These are phyloP conservation scores for Alternaria rosae DNA, from an alignment of 2,329 filamentous ascomycete genomes.

Conservation along the genomic window DNA sequence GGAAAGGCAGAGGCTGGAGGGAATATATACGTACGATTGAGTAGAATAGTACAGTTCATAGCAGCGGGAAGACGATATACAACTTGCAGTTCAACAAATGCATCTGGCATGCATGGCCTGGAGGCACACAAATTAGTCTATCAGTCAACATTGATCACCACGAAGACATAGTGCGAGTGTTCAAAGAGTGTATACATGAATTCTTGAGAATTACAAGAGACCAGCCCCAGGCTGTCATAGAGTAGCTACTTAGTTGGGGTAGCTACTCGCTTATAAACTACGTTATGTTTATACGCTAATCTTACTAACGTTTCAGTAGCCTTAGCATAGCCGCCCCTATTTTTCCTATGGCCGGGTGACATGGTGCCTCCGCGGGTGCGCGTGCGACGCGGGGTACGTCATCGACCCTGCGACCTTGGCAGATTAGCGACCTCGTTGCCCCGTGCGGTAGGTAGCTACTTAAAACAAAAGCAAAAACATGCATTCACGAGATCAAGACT, in stretches of 20 bases:
- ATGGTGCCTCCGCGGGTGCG: constrained; percentile 17
- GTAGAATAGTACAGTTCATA: fast-evolving
- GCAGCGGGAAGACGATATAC: background rate
- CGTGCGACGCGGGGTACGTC: constrained; percentile 21
- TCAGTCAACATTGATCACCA: background rate
- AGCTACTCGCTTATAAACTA: too few species aligned
- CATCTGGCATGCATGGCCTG: background rate
- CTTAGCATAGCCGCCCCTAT: too few species aligned
- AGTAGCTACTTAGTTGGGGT: too few species aligned
- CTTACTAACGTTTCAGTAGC: too few species aligned
- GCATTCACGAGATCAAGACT: too few species aligned
- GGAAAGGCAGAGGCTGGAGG: background rate
- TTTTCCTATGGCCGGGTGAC: too few species aligned
- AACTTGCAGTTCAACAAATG: fast-evolving
- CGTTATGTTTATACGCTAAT: too few species aligned
- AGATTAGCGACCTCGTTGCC: constrained; percentile 8
- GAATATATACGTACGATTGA: fast-evolving
- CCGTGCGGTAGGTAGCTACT: too few species aligned
- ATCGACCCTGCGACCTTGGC: constrained; percentile 14
- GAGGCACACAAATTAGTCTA: background rate
- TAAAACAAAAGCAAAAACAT: too few species aligned
- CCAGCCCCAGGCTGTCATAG: too few species aligned
- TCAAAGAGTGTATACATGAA: background rate
- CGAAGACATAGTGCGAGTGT: background rate
- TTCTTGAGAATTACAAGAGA: background rate